Conservation (phyloP, 768 basidiomycete species). For the Butyriboletus loyo region DNA sequence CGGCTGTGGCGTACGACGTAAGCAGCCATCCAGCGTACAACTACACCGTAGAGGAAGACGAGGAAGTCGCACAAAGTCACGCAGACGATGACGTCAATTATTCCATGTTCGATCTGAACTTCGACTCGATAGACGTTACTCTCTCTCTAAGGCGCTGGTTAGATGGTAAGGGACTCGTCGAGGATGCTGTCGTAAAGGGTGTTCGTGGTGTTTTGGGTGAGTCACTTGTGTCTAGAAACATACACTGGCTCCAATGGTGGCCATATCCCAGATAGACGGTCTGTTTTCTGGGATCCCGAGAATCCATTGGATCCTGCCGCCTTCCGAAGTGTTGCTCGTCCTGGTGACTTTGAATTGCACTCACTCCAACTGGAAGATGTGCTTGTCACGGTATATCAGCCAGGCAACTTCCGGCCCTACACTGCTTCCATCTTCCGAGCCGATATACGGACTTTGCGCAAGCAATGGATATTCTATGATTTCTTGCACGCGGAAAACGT, state of each 20-base stretch:
- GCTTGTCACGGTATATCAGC: constrained; percentile 92
- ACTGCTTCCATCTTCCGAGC: constrained; percentile 93
- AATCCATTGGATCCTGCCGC: constrained; percentile 76
- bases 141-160: constrained; percentile 90
- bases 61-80: constrained; percentile 28
- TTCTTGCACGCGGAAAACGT: constrained; percentile 87
- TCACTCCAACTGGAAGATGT: constrained; percentile 90
- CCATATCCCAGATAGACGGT: constrained; percentile 67
- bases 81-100: constrained; percentile 64
- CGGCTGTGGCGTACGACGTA: constrained; percentile 72
- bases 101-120: constrained; percentile 88
- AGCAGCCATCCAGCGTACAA: constrained; percentile 74
- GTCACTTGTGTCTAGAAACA: constrained; percentile 18
- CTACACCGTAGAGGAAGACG: constrained; percentile 59
- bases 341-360: constrained; percentile 91
- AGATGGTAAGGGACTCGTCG: constrained; percentile 90
- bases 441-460: constrained; percentile 77
- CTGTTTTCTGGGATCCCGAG: constrained; percentile 81
- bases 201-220: constrained; percentile 90
- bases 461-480: constrained; percentile 96
- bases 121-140: constrained; percentile 95
- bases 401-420: constrained; percentile 87
- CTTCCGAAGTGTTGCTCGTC: constrained; percentile 69
- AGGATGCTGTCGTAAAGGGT: constrained; percentile 89
- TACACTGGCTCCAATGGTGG: not conserved